Base-by-base conservation (phyloP, 139 green algal species). In the Raphidocelis subcapitata region DNA sequence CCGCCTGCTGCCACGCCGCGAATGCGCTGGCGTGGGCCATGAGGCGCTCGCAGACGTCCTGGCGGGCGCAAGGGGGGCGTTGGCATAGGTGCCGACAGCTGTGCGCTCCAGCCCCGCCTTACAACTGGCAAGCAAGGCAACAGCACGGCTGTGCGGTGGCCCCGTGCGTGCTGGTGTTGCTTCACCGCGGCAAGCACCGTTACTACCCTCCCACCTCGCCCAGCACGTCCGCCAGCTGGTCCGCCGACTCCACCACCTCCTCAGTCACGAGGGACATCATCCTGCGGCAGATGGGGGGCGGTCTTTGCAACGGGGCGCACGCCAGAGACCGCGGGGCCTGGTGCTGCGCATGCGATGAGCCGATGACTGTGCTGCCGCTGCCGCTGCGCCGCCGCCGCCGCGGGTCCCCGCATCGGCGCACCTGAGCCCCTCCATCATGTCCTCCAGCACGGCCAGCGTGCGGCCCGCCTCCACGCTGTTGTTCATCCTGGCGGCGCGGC, bases 371-470 rank as follows among this genome's bases (percentile, higher is more conserved):
- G 41, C 41, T n/a, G n/a, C n/a, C n/a, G n/a, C n/a, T n/a, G n/a
- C n/a, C n/a, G n/a, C n/a, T n/a, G n/a, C n/a, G n/a, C n/a, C n/a
- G n/a, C n/a, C n/a, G n/a, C n/a, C n/a, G n/a, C n/a, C n/a, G n/a
- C n/a, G n/a, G n/a, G 64, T 24, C 21, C 49, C 18, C 49, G 20
- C 18, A 20, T n/a, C 18, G 49, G 5, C 60, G 29, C 33, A 62
- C 74, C 74, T 56, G 31, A 80, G 61, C 24, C 66, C 36, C 23
- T 80, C 67, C 16, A 66, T n/a, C 12, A 56, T 41, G 2, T 80
- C 74, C 52, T 80, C 66, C 10, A 80, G 55, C 3, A 80, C 66
- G 36, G 67, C n/a, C 57, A 80, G 66, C n/a, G 77, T 56, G 5
- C 74, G 32, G 3, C 46, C 31, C 4, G 74, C 49, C 41, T 80